These are phyloP conservation scores for Vitis hybrid DNA, from an alignment of 177 flowering plant species.

Conservation along the genomic window DNA sequence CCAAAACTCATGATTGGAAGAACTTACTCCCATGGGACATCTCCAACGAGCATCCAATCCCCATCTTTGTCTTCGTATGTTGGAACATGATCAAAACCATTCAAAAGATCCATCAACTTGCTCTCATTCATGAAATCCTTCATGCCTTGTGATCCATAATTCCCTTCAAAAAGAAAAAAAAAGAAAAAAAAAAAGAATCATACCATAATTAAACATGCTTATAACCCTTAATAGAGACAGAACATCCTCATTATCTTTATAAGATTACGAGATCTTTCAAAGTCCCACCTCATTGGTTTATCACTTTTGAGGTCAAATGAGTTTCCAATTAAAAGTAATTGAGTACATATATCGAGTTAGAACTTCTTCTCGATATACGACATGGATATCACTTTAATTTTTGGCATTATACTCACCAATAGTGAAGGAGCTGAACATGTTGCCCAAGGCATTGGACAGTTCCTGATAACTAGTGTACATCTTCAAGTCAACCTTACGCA, in stretches of 20 bases:
- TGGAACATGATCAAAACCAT: conserved; percentile 44
- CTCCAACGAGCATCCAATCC: conserved; percentile 65
- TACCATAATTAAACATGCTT: too few relatives aligned
- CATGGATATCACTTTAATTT: background rate
- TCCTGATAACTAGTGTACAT: conserved; percentile 46
- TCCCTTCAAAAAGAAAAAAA: conserved; percentile 18
- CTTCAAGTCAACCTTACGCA: conserved; percentile 48
- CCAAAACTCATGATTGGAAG: too few relatives aligned
- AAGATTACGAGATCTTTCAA: too few relatives aligned
- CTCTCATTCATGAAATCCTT: conserved; percentile 55
- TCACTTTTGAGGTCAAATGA: too few relatives aligned
- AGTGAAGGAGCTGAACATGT: conserved; percentile 55
- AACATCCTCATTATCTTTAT: too few relatives aligned
- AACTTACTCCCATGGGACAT: conserved; percentile 61
- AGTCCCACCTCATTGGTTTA: too few relatives aligned
- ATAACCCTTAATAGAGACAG: too few relatives aligned
- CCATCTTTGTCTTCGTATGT: conserved; percentile 61
- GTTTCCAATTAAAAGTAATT: too few relatives aligned
- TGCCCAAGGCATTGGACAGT: conserved; percentile 43
- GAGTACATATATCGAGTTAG: too few relatives aligned
- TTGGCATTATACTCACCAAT: conserved; percentile 22
- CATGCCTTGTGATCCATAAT: conserved; percentile 43
- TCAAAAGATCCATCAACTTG: conserved; percentile 48
- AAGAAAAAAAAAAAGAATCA: background rate
- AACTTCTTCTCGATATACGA: background rate